Evolutionary conservation across 1,284 basidiomycete species (phyloP).

Genomic region (Microbotryum lychnidis-dioicae): DNA sequence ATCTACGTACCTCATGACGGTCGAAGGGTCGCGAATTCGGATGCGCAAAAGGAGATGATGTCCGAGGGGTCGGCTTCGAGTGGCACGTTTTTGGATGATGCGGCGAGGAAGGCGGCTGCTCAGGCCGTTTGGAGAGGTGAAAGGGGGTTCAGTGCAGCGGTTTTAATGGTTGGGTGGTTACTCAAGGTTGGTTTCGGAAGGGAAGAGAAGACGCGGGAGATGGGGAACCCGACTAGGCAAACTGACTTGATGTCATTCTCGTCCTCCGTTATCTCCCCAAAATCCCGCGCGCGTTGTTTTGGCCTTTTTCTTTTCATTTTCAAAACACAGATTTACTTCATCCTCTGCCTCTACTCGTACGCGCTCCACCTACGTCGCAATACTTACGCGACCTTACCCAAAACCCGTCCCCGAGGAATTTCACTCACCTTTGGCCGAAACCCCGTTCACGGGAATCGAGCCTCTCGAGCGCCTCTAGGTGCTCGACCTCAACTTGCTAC

Average conservation of each 20-base stretch:
- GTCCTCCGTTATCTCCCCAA: not conserved
- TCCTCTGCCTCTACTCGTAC: conserved; percentile 83
- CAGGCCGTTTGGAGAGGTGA: conserved; percentile 81
- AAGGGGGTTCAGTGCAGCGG: conserved; percentile 66
- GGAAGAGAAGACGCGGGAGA: too few species aligned
- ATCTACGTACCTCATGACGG: conserved; percentile 85
- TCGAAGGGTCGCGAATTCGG: conserved; percentile 63
- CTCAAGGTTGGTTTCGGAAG: conserved; percentile 60
- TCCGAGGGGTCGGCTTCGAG: conserved; percentile 35
- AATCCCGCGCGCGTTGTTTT: too few species aligned
- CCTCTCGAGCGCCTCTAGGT: not conserved
- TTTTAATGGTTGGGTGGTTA: conserved; percentile 76
- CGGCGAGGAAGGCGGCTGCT: conserved; percentile 60
- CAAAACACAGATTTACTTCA: conserved; percentile 75
- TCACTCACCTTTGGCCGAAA: not conserved
- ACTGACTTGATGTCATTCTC: too few species aligned
- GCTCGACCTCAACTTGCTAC: not conserved
- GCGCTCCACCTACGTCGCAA: conserved; percentile 85
- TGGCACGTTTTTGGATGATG: conserved; percentile 53
- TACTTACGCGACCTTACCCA: conserved; percentile 73
- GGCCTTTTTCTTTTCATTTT: too few species aligned
- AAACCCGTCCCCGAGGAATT: conserved; percentile 5
- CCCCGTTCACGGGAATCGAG: conserved; percentile 13
- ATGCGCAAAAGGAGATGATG: conserved; percentile 76
- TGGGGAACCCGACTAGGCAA: too few species aligned